Percentiles rank a stretch among this genome's conserved stretches.
These are phyloP conservation scores for Chlorella sp. DNA, from an alignment of 139 green algal genomes.

Conservation along the genomic window DNA sequence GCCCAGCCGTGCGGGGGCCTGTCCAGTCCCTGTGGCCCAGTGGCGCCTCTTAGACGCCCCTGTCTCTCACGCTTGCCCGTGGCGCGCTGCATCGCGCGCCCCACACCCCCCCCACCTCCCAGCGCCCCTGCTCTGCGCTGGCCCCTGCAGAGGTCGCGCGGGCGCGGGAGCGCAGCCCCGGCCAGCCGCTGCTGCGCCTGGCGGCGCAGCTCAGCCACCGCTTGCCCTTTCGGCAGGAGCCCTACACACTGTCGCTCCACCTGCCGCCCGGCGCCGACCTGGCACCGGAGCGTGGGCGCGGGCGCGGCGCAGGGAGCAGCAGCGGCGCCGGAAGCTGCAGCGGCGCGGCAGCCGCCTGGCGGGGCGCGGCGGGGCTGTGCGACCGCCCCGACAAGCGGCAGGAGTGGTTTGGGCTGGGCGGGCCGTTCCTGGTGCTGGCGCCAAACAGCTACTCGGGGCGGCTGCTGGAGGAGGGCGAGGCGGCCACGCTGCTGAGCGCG, in stretches of 20 bases:
- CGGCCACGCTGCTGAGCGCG: constrained; percentile 58
- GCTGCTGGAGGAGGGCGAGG: constrained; percentile 69
- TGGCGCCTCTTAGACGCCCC: not conserved
- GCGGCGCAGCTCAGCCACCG: constrained; percentile 53
- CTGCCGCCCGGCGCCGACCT: constrained; percentile 36
- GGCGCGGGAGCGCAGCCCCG: constrained; percentile 34
- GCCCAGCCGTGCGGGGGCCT: not conserved
- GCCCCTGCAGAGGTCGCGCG: constrained; percentile 25
- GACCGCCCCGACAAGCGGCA: constrained; percentile 63
- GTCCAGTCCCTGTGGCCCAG: not conserved
- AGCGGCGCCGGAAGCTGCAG: not conserved
- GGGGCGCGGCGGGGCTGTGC: constrained; percentile 10
- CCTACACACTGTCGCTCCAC: constrained; percentile 65
- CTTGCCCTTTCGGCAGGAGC: constrained; percentile 44
- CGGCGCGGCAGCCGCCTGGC: constrained; percentile 27
- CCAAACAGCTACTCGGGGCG: constrained; percentile 70
- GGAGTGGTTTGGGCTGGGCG: constrained; percentile 71
- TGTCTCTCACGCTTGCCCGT: not conserved
- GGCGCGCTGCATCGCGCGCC: constrained; percentile 4
- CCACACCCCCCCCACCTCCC: constrained; percentile 26
- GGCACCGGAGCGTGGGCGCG: constrained; percentile 7
- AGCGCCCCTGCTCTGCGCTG: constrained; percentile 11
- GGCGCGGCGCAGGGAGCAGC: not conserved
- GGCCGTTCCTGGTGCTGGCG: constrained; percentile 67
- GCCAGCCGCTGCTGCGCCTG: not conserved